Conservation (phyloP, 257 asterid species). For the Cruciata laevipes region DNA sequence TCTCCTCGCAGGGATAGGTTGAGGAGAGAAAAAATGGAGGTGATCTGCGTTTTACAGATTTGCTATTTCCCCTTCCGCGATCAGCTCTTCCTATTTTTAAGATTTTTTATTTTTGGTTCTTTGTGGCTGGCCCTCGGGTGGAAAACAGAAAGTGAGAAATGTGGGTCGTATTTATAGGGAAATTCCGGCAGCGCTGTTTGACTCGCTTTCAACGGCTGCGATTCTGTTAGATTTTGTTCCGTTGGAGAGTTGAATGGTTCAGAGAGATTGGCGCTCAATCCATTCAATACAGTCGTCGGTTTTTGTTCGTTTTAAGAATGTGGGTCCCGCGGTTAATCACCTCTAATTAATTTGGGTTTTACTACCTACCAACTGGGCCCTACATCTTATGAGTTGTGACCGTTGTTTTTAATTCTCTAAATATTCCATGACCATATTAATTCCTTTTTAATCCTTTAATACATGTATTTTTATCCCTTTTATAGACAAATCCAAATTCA, state of each 20-base stretch:
- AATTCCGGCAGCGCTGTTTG: background rate
- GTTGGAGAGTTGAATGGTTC: background rate
- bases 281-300: background rate
- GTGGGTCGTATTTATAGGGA: background rate
- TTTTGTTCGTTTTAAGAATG: background rate
- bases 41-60: background rate
- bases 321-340: background rate
- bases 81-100: background rate
- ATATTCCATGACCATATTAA: background rate
- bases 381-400: background rate
- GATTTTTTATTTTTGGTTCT: background rate
- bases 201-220: background rate
- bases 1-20: background rate
- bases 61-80: constrained; percentile 9
- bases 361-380: background rate
- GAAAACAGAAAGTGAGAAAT: background rate
- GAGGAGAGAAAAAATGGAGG: constrained; percentile 11
- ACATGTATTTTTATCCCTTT: background rate
- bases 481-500: too few species aligned
- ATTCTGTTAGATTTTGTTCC: background rate
- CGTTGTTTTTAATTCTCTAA: background rate
- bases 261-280: background rate
- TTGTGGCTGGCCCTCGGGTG: background rate
- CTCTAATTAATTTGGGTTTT: background rate
- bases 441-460: background rate